Base-by-base conservation (phyloP, 768 basidiomycete species). In the Baorangia bicolor region DNA sequence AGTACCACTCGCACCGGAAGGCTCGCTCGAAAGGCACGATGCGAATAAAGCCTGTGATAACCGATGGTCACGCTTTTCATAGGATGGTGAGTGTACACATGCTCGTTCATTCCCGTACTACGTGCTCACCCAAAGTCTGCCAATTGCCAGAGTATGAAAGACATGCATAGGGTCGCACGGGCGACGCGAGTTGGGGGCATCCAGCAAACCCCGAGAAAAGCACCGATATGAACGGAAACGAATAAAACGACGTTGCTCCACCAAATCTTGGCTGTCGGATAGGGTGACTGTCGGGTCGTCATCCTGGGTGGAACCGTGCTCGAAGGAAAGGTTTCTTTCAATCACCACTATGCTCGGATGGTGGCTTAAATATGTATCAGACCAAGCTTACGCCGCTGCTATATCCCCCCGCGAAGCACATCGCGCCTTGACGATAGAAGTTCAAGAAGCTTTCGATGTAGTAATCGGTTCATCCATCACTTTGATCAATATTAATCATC, bases 1-100 rank as follows among this genome's bases (percentile, higher is more conserved):
- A 57, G 35, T 7, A 44, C 27, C 18, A 57, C 20, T 7, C 57
- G 47, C 25, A 58, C 55, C 16, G 25, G 21, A 39, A 49, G 12
- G 37, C 23, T 49, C 9, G 57, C 55, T 28, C 21, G 28, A 27
- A 58, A 58, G 11, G 55, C 16, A 5, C 57, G 55, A 8, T 58
- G 57, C 3, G 55, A 49, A 30, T 58, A 58, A 1, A 58, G 35
- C 16, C 57, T 58, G 16, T 58, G 57, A 33, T 57, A 57, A n/a
- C 57, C 55, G 14, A 58, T 57, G 0, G 57, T 58, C n/a, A 57
- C 42, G 12, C 57, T 58, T 48, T 49, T 21, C 35, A 49, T 38
- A 12, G 16, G 9, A 18, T 34, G 40, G 54, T 57, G 42, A 57
- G 57, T 23, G 40, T 16, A 16, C 18, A 14, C 8, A 35, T 13